Base-by-base conservation (phyloP, 768 basidiomycete species). In the Podaxis sp. region DNA sequence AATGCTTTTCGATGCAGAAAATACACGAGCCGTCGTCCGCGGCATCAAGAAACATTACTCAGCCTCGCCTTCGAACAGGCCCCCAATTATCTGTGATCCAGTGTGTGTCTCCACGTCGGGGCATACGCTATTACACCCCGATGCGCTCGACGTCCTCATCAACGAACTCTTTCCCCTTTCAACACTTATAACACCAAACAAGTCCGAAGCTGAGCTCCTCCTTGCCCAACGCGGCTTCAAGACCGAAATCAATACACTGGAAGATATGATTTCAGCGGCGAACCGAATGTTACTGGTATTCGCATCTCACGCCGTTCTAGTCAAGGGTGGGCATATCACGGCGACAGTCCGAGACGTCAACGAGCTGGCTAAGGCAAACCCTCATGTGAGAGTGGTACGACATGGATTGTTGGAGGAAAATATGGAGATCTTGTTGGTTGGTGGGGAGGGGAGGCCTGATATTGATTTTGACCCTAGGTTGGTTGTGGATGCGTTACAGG, bases 51-150 rank as follows among this genome's bases (percentile, higher is more conserved):
- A 73, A 48, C 48, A 60, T 15, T 65, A 65, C 66, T 20, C 54
- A 30, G n/a, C 54, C 6, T 52, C 51, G 20, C 30, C 59, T 26
- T 13, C 50, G 4, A 10, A 28, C 33, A 62, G 56, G 52, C 82
- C 87, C 0, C 84, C 86, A 0, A 75, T 95, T 20, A 84, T 96
- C 28, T 86, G 92, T 64, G 95, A 98, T 70, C 95, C 95, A 0
- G 95, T 98, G 10, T 94, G 88, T 69, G 91, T 96, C 1, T 93
- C 93, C 2, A 96, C 95, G 0, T 93, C 92, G 0, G 94, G 94
- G 2, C 91, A 95, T 69, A 84, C 81, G 6, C 80, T 98, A 1
- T 80, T 97, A 8, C 80, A 87, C 4, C 75, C 82, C 15, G 82
- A 85, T 11, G 93, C 95, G 0, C 69, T 95, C 59, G 72, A 80